phyloP scores from a whole-genome alignment of 2,329 filamentous ascomycete genomes.

The Fusarium dimerum region DNA sequence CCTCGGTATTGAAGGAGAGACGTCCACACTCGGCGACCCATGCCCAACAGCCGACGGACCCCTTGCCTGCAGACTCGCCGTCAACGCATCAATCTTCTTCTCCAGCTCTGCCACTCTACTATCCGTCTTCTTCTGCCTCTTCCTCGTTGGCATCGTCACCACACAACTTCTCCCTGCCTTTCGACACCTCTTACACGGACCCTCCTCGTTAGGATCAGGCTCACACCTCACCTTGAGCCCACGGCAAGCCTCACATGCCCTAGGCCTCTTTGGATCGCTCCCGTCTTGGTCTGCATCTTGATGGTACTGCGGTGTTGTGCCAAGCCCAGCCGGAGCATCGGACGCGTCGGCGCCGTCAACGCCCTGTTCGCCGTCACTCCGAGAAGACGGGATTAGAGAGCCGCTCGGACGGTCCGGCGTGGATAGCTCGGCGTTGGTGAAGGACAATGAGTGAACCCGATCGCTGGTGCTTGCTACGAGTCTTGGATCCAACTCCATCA shows the following conservation, averaged over 20 bases:
- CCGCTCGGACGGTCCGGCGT: slow-evolving; percentile 9
- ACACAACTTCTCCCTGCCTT: slow-evolving; percentile 79
- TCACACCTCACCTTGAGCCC: slow-evolving; percentile 84
- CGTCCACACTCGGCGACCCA: slow-evolving; percentile 7
- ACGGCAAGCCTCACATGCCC: slow-evolving; percentile 76
- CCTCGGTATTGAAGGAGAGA: slow-evolving; percentile 11
- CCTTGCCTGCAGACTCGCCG: slow-evolving; percentile 70
- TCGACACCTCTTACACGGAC: slow-evolving; percentile 72
- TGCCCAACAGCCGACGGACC: slow-evolving; percentile 22
- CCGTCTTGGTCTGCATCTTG: slow-evolving; percentile 24
- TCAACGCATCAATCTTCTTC: slow-evolving; percentile 88
- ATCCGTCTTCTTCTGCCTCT: slow-evolving; percentile 90
- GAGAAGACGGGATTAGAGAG: slow-evolving; percentile 14
- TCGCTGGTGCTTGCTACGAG: slow-evolving; percentile 28
- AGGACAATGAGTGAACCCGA: slow-evolving; percentile 16
- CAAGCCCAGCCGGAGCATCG: slow-evolving; percentile 25
- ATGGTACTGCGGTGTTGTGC: slow-evolving; percentile 17
- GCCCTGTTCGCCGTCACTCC: slow-evolving; percentile 12
- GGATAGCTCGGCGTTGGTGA: slow-evolving; percentile 10
- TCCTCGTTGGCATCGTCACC: slow-evolving; percentile 72
- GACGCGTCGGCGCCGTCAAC: slow-evolving; percentile 23
- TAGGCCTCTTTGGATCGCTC: slow-evolving; percentile 63
- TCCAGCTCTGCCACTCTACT: slow-evolving; percentile 87
- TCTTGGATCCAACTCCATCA: slow-evolving; percentile 38
- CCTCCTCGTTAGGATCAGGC: slow-evolving; percentile 65